Evolutionary conservation across 257 asterid genomes (phyloP), one percentile per base, ranked within the genome.

Genomic region (Plectranthus barbatus): DNA sequence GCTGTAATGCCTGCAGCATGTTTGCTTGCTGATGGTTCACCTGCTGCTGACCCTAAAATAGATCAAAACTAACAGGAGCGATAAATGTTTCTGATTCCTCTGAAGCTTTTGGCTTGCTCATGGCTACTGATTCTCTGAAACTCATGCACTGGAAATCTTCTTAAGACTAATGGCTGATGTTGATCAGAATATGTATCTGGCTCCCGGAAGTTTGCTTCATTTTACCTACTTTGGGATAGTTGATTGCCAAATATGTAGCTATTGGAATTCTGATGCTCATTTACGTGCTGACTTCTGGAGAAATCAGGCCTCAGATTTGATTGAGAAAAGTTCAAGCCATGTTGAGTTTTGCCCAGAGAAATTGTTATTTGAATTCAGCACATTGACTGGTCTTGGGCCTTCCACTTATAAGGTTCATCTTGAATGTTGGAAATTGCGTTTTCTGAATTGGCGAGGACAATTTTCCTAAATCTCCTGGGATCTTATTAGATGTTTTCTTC

Each of bases 41-140:
- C 85, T 82, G 96, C 65, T 82, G 91, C 67, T 82, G 97, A 78
- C 88, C 87, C 62, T 95, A 92, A 72, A 92, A 92, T 69, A 92
- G 87, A 80, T 88, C 95, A 74, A 87, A 88, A 81, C 93, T 72
- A 48, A 75, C 76, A 70, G 93, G 83, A 75, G 91, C 60, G 9
- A 66, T 81, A 31, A 86, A 79, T 62, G 87, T 58, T 68, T 75
- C 86, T 1, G 82, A 60, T 70, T 86, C 77, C 63, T 69, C 87
- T n/a, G n/a, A n/a, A 42, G 83, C 68, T 63, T 77, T 82, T 14
- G 67, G 69, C 60, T 73, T 56, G 87, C 36, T 83, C 88, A 73
- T 73, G 80, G 62, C 73, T 81, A 73, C 62, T 70, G 40, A 72
- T 82, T 75, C 79, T 90, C 74, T 80, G 95, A 37, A 78, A 71